These are phyloP conservation scores for Amaranthus hypochondriacus DNA, from an alignment of 148 eudicot species.

Conservation along the genomic window DNA sequence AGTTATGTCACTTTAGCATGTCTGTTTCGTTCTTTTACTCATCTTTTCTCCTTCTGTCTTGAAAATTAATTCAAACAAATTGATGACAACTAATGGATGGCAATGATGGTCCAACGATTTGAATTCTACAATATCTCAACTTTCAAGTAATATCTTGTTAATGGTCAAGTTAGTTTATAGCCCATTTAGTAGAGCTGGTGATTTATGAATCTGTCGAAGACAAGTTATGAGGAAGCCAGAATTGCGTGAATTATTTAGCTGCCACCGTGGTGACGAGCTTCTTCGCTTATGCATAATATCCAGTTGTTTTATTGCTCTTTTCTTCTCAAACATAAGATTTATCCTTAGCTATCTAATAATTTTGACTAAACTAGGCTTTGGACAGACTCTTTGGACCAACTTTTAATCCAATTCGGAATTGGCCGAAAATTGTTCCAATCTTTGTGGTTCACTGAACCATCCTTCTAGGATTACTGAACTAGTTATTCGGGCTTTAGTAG, in stretches of 20 bases:
- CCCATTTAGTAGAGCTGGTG: background rate
- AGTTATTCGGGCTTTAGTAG: no score
- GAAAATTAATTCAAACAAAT: background rate
- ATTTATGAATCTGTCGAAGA: background rate
- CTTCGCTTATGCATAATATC: background rate
- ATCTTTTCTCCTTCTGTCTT: background rate
- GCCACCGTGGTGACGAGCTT: no score
- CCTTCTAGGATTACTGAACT: no score
- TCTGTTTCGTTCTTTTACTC: background rate
- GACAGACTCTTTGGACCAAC: background rate
- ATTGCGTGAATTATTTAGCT: no score
- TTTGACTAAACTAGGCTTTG: background rate
- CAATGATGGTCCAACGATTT: background rate
- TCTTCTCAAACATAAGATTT: no score
- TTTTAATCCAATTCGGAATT: no score
- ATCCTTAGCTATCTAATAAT: no score
- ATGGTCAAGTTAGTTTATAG: conserved; percentile 10
- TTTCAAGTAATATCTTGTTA: background rate
- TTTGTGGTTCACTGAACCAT: no score
- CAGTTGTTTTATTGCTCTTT: background rate
- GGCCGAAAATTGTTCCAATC: no score
- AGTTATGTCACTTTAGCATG: background rate
- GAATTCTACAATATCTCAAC: background rate
- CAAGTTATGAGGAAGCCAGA: background rate
- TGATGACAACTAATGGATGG: background rate